These are phyloP conservation scores for Penicillium sp. DNA, from an alignment of 2,329 filamentous ascomycete species.

Conservation along the genomic window DNA sequence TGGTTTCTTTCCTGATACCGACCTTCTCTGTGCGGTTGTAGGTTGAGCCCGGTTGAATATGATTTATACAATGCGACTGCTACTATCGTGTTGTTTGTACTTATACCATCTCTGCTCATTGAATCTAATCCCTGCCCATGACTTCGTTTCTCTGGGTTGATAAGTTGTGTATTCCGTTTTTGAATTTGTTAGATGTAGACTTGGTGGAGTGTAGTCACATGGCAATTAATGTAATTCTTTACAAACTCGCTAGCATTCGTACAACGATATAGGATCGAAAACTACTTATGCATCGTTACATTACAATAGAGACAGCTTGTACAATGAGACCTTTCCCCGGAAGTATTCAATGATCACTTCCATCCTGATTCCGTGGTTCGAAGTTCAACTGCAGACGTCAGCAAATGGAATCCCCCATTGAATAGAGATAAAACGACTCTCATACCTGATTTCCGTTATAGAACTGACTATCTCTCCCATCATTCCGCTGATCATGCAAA, in stretches of 20 bases:
- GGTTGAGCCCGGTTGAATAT: slow-evolving; percentile 5
- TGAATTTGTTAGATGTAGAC: too few relatives aligned
- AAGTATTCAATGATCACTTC: slow-evolving; percentile 39
- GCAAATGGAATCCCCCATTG: neutral
- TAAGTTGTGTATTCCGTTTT: neutral
- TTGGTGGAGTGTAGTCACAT: neutral
- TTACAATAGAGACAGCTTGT: neutral
- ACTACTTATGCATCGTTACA: neutral
- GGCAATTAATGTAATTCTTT: neutral
- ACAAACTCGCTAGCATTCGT: neutral
- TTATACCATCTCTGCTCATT: slow-evolving; percentile 31
- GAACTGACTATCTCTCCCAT: slow-evolving; percentile 67
- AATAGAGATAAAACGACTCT: slow-evolving; percentile 33
- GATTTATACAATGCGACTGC: slow-evolving; percentile 26
- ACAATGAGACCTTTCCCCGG: neutral
- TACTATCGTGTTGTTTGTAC: slow-evolving; percentile 26
- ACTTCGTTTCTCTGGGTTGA: neutral
- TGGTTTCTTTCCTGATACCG: neutral
- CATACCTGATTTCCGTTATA: slow-evolving; percentile 89
- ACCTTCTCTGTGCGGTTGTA: neutral
- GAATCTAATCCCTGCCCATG: slow-evolving; percentile 1
- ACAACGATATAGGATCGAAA: neutral
- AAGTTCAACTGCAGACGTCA: slow-evolving; percentile 63
- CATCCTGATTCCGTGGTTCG: slow-evolving; percentile 65
- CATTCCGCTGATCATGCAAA: slow-evolving; percentile 58